Conservation (phyloP, 208 protist species). For the Acanthamoeba royreba region DNA sequence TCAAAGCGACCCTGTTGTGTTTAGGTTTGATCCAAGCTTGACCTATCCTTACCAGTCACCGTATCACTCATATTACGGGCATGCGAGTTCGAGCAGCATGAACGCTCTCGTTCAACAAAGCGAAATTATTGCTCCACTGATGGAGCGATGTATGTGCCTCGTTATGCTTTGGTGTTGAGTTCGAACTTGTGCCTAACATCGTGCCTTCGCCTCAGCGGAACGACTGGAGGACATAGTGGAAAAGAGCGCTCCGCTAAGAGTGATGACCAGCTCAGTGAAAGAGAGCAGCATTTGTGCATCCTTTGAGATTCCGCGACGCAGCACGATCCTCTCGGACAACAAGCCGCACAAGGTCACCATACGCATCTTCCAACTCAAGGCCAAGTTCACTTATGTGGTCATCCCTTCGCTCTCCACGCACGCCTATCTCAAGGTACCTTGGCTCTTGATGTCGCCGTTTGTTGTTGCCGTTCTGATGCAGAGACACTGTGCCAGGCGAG, state of each 20-base stretch:
- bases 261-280: not conserved
- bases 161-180: not conserved
- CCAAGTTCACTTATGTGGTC: not conserved
- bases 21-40: not conserved
- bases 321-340: not conserved
- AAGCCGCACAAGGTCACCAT: not conserved
- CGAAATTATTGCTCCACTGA: too few species aligned
- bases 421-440: constrained; percentile 10
- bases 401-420: not conserved
- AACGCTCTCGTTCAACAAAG: too few species aligned
- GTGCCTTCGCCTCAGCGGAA: not conserved
- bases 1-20: too few species aligned
- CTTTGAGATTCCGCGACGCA: not conserved
- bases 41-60: not conserved
- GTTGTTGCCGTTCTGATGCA: too few species aligned
- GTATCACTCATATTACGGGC: not conserved
- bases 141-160: too few species aligned
- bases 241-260: too few species aligned
- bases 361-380: not conserved
- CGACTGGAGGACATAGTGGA: not conserved
- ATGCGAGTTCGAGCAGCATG: too few species aligned
- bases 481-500: too few species aligned
- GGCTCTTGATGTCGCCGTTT: too few species aligned
- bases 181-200: too few species aligned
- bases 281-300: not conserved